phyloP scores from a whole-genome alignment of 2,329 filamentous ascomycete species.

The Neonectria ditissima region DNA sequence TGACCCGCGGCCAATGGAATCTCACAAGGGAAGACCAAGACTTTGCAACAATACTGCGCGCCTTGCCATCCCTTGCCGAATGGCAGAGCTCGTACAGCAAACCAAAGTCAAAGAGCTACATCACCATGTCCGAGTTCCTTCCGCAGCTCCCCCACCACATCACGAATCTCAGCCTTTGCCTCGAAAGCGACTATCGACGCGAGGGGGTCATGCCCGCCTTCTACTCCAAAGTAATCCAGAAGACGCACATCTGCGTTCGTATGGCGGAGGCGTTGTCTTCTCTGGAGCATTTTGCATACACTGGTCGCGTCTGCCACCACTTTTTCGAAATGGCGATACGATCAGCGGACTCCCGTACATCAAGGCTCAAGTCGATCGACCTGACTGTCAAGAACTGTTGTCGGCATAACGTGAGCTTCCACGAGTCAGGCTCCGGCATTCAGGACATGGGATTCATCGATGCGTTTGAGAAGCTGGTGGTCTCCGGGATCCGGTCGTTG shows the following conservation, averaged over 20 bases:
- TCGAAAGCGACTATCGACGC: slow-evolving; percentile 78
- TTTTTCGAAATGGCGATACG: slow-evolving; percentile 72
- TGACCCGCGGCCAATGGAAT: slow-evolving; percentile 83
- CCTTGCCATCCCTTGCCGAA: slow-evolving; percentile 73
- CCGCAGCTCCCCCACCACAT: slow-evolving; percentile 68
- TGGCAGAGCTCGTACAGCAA: slow-evolving; percentile 76
- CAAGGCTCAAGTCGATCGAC: slow-evolving; percentile 73
- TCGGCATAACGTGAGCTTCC: slow-evolving; percentile 64
- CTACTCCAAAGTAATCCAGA: slow-evolving; percentile 69
- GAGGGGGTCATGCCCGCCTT: slow-evolving; percentile 71
- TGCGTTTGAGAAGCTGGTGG: slow-evolving; percentile 76
- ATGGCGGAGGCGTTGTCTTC: slow-evolving; percentile 71
- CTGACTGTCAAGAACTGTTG: slow-evolving; percentile 82
- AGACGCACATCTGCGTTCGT: slow-evolving; percentile 73
- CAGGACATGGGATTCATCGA: slow-evolving; percentile 78
- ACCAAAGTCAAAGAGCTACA: slow-evolving; percentile 79
- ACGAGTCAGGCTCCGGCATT: slow-evolving; percentile 76
- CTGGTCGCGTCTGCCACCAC: slow-evolving; percentile 76
- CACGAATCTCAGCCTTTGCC: slow-evolving; percentile 73
- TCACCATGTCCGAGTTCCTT: slow-evolving; percentile 75
- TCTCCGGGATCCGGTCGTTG: slow-evolving; percentile 72
- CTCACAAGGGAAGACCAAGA: slow-evolving; percentile 73
- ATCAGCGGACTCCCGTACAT: slow-evolving; percentile 60
- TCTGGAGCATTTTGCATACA: slow-evolving; percentile 77
- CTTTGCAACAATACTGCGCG: slow-evolving; percentile 70